Base-by-base conservation (phyloP, 163 green algal species). In the Volvox carteri region DNA sequence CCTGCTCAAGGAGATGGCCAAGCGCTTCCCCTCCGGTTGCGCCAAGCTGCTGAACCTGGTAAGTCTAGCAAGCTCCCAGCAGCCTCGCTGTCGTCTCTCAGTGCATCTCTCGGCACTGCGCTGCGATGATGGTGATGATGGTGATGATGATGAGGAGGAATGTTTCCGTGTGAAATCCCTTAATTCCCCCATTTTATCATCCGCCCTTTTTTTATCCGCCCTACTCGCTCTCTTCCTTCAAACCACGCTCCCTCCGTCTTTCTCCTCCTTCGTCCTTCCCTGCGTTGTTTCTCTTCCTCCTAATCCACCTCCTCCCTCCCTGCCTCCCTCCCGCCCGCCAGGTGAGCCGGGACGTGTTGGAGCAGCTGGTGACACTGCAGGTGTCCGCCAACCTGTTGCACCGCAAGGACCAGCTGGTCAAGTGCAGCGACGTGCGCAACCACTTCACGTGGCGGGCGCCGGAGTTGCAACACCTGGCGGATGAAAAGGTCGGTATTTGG, bases 11-110 rank as follows among this genome's bases (percentile, higher is more conserved):
- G 83, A 88, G 48, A 75, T 88, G 67, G 67, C 83, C 62, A 70
- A 39, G 68, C 83, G 83, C 14, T 88, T 88, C 50, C 83, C 83
- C 25, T n/a, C 28, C 16, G 68, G 68, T 50, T 81, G 83, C 28
- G 35, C 83, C 35, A 81, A 81, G 83, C 67, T 88, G 68, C 83
- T 88, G 16, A 88, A 88, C 68, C 68, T 88, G 83, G 83, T 88
- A 72, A 23, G 60, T 16, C 60, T 39, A 19, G 4, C 7, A 11
- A n/a, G n/a, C n/a, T n/a, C n/a, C n/a, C n/a, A n/a, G n/a, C n/a
- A n/a, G n/a, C n/a, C n/a, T n/a, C n/a, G n/a, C n/a, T n/a, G n/a
- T n/a, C n/a, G n/a, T n/a, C n/a, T n/a, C n/a, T n/a, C n/a, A n/a
- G n/a, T n/a, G n/a, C n/a, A n/a, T n/a, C n/a, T n/a, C n/a, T n/a